Percentiles rank a stretch among this genome's conserved stretches.
Conservation (phyloP, 768 basidiomycete species). For the Agrocybe praecox region DNA sequence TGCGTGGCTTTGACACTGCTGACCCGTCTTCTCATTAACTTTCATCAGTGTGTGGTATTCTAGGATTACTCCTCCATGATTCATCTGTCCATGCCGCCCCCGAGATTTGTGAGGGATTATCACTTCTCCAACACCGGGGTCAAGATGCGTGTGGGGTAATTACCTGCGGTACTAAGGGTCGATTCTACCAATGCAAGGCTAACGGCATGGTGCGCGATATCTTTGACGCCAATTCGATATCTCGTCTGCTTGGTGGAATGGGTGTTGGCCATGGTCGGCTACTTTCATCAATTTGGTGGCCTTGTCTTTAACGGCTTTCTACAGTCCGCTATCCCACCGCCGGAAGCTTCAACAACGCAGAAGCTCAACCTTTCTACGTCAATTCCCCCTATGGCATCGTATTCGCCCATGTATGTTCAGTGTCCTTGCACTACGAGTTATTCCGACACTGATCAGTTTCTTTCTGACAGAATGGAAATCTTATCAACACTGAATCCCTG, state of each 20-base stretch:
- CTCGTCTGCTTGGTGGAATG: slow-evolving; percentile 88
- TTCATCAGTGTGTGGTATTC: slow-evolving; percentile 82
- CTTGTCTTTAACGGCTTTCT: slow-evolving; percentile 9
- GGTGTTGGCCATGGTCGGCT: slow-evolving; percentile 91
- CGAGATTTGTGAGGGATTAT: slow-evolving; percentile 95
- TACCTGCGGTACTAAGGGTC: slow-evolving; percentile 93
- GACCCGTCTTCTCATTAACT: background rate
- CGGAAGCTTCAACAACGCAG: slow-evolving; percentile 94
- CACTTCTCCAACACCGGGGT: slow-evolving; percentile 93
- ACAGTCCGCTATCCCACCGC: slow-evolving; percentile 97
- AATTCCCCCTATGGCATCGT: slow-evolving; percentile 99
- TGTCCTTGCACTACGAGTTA: slow-evolving; percentile 1
- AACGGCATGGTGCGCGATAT: slow-evolving; percentile 99
- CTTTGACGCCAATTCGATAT: slow-evolving; percentile 80
- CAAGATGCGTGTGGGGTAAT: slow-evolving; percentile 99
- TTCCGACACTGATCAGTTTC: slow-evolving; percentile 2
- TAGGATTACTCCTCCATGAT: slow-evolving; percentile 86
- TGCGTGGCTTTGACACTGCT: slow-evolving; percentile 11
- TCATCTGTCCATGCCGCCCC: slow-evolving; percentile 71
- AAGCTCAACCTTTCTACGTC: slow-evolving; percentile 99
- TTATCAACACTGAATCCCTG: slow-evolving; percentile 89
- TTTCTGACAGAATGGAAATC: slow-evolving; percentile 87
- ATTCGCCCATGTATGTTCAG: slow-evolving; percentile 83
- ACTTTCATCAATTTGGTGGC: slow-evolving; percentile 3
- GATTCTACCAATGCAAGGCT: slow-evolving; percentile 97